These are phyloP conservation scores for Sextonia rubra DNA, from an alignment of 164 flowering plant species.

Conservation along the genomic window DNA sequence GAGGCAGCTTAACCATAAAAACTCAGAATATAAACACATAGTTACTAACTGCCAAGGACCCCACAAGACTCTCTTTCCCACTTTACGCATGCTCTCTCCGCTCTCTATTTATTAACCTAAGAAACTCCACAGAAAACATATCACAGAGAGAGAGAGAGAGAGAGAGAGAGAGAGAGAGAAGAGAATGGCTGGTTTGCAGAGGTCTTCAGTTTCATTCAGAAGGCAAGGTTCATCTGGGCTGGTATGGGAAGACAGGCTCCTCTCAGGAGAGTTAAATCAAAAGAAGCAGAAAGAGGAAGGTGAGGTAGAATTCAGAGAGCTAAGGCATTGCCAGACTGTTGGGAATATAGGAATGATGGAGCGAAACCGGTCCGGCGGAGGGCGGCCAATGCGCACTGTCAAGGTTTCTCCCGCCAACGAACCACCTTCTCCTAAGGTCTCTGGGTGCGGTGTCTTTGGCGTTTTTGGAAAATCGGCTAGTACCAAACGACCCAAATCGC, in stretches of 20 bases:
- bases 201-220: conserved; percentile 68
- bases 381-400: conserved; percentile 34
- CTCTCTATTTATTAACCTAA: neutral
- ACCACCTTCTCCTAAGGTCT: conserved; percentile 66
- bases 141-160: neutral
- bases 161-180: conserved; percentile 7
- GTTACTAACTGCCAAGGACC: neutral
- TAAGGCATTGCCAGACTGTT: conserved; percentile 8
- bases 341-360: conserved; percentile 3
- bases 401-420: conserved; percentile 51
- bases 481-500: neutral
- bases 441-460: conserved; percentile 50
- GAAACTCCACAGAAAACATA: neutral
- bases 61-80: neutral
- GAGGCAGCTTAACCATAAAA: neutral
- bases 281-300: conserved; percentile 9
- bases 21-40: too few relatives aligned
- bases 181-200: conserved; percentile 51
- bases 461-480: conserved; percentile 13
- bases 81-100: neutral
- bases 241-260: conserved; percentile 69
- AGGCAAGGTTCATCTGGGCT: conserved; percentile 83
- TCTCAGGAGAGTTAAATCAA: conserved; percentile 37
- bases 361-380: conserved; percentile 47
- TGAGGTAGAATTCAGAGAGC: conserved; percentile 7